Evolutionary conservation across 2,329 filamentous ascomycete genomes (phyloP).

Genomic region (Cercospora janseana): DNA sequence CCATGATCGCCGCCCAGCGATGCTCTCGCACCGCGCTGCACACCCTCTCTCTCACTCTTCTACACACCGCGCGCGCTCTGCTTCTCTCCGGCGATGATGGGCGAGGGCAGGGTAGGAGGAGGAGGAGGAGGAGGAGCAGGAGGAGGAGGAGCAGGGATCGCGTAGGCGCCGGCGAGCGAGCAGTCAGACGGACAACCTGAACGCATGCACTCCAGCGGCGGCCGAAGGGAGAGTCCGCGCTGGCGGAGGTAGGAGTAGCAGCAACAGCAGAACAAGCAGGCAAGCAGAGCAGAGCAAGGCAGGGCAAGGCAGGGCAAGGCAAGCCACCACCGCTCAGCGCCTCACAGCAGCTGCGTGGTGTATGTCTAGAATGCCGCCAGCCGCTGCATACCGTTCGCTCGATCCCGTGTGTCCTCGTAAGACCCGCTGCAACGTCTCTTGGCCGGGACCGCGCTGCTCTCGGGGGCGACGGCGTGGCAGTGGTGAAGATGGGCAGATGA

Average conservation of each 20-base stretch:
- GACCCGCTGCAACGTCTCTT: background rate
- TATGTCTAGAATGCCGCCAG: constrained; percentile 2
- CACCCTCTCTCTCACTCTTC: no score
- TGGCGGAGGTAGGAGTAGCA: no score
- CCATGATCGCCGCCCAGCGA: constrained; percentile 18
- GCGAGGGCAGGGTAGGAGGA: background rate
- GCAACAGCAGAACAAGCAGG: no score
- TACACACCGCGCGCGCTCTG: background rate
- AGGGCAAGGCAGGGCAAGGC: background rate
- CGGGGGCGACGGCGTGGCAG: background rate
- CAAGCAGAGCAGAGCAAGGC: background rate
- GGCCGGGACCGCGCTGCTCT: background rate
- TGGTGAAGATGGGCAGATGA: background rate
- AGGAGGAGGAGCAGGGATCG: background rate
- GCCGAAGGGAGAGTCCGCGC: no score
- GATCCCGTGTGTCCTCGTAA: no score
- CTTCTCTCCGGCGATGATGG: background rate
- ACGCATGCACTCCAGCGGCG: no score
- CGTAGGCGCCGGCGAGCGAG: no score
- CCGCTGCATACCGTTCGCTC: constrained; percentile 2
- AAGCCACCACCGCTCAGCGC: constrained; percentile 5
- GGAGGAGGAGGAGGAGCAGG: background rate
- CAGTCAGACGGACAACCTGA: background rate
- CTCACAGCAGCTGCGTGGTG: background rate
- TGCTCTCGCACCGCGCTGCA: no score